A percentile compares a stretch with the other conserved stretches of the same genome.
Conservation (phyloP, 2,329 filamentous ascomycete species). For the Sporothrix dimorphospora region DNA sequence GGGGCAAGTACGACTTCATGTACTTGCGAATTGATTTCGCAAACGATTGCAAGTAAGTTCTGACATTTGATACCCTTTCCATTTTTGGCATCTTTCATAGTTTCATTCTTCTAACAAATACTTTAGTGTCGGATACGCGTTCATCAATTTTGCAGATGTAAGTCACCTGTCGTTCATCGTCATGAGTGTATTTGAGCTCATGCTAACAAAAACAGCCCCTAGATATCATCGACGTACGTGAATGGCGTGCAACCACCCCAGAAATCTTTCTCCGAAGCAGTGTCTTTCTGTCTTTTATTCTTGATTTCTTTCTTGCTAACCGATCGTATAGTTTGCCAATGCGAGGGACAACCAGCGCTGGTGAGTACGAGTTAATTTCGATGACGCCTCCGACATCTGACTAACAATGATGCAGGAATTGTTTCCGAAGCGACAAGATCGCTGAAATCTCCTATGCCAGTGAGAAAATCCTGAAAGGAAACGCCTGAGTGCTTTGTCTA, state of each 20-base stretch:
- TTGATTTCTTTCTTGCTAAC: slow-evolving; percentile 13
- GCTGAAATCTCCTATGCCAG: slow-evolving; percentile 96
- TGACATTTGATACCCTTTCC: no score
- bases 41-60: slow-evolving; percentile 77
- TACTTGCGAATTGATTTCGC: slow-evolving; percentile 90
- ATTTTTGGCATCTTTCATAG: not conserved
- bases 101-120: slow-evolving; percentile 36
- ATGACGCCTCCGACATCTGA: no score
- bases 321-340: slow-evolving; percentile 66
- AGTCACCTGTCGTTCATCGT: slow-evolving; percentile 42
- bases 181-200: not conserved
- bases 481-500: not conserved
- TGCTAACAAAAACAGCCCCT: slow-evolving; percentile 55
- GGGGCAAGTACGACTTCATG: slow-evolving; percentile 89
- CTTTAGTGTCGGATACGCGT: slow-evolving; percentile 90
- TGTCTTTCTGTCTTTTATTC: not conserved
- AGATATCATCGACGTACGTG: slow-evolving; percentile 70
- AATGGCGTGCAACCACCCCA: not conserved
- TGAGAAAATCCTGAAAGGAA: slow-evolving; percentile 49
- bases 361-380: slow-evolving; percentile 45
- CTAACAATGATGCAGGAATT: slow-evolving; percentile 59
- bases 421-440: slow-evolving; percentile 80
- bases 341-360: slow-evolving; percentile 72
- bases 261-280: no score
- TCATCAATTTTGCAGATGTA: slow-evolving; percentile 90